Conservation (phyloP, 306 rosid species). For the Benincasa hispida region DNA sequence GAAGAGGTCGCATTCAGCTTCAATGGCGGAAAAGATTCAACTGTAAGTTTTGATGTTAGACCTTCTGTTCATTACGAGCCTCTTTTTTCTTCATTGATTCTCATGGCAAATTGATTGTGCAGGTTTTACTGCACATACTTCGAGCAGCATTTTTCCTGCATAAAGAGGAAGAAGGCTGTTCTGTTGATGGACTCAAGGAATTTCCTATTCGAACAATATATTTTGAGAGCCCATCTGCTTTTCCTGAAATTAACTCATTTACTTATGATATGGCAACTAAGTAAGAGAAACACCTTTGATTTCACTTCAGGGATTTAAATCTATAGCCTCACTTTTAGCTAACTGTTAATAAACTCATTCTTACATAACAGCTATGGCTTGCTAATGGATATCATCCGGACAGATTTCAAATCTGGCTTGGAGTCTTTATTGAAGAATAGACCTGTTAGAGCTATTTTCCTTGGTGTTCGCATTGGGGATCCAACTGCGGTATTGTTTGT, state of each 20-base stretch:
- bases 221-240: constrained; percentile 70
- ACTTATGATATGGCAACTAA: constrained; percentile 56
- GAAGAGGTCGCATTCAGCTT: constrained; percentile 94
- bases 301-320: background rate
- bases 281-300: constrained; percentile 38
- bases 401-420: constrained; percentile 89
- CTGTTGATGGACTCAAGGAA: constrained; percentile 34
- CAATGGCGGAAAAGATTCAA: constrained; percentile 98
- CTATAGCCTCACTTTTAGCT: background rate
- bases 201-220: constrained; percentile 83
- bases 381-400: constrained; percentile 66
- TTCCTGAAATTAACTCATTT: constrained; percentile 76
- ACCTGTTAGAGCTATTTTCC: constrained; percentile 85
- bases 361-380: constrained; percentile 64
- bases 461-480: constrained; percentile 94
- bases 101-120: constrained; percentile 22
- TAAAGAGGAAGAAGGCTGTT: constrained; percentile 43
- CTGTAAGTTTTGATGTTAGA: constrained; percentile 40
- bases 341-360: constrained; percentile 3
- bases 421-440: constrained; percentile 63
- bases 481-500: constrained; percentile 80
- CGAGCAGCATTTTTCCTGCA: constrained; percentile 89
- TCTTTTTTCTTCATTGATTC: constrained; percentile 8
- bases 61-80: constrained; percentile 9
- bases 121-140: constrained; percentile 89